Evolutionary conservation across 805 yeast genomes (phyloP), one percentile per base, ranked within the genome.

Genomic region (Candida patagonica): DNA sequence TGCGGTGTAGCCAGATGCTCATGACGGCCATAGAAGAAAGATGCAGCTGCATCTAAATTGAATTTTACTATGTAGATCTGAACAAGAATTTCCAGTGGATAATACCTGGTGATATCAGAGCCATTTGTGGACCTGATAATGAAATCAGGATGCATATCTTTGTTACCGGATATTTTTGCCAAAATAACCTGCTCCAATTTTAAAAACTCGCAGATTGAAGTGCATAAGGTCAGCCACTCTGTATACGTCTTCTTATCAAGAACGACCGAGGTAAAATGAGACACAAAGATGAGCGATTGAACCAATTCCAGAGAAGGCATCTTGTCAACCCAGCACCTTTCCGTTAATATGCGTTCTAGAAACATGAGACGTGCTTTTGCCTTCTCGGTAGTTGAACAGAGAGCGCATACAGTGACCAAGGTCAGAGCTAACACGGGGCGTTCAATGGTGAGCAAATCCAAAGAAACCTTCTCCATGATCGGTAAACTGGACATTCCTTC

Each of bases 261-360:
- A 37, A 26, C 16, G 15, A n/a, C 16, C 16, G 41, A 6, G 50
- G 35, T 37, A 40, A 42, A 19, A 40, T 35, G 5, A 52, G 53
- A 38, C 45, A 47, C 13, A 37, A 34, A 21, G 30, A 40, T 25
- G 43, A 49, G 6, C 46, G 46, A 26, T 43, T 41, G 24, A 43
- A 40, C 27, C 3, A 15, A 5, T 13, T 26, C 35, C 10, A 47
- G 34, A 32, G 34, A 42, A 21, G 30, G 23, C 12, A 29, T 17
- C 22, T 26, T 27, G 25, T 46, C 38, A 2, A 48, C 16, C 9
- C 38, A 21, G 1, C 33, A 35, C 12, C 33, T 19, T 31, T 46
- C 49, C 30, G 34, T 26, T 4, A 46, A 23, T n/a, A 41, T 35
- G 16, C 42, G 27, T 16, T 47, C 49, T 10, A 46, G 25, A 22